Base-by-base conservation (phyloP, 768 basidiomycete genomes). In the Amyloporia xantha region DNA sequence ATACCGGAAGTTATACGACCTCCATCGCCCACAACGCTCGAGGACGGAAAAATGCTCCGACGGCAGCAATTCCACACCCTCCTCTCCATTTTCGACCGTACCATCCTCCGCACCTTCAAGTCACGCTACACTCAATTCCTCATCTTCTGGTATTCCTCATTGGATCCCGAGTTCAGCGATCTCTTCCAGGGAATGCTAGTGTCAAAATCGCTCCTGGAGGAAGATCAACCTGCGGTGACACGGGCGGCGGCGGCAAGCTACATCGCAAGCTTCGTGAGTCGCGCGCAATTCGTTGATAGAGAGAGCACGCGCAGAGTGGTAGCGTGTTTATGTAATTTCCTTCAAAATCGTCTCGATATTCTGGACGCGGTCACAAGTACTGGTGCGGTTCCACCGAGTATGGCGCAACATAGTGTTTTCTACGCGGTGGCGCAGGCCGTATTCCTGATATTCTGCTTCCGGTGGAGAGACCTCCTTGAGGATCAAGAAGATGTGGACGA, bases 71-170 rank as follows among this genome's bases (percentile, higher is more conserved):
- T 98, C 64, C 78, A 88, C 57, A 78, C 86, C 24, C 83, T 99
- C 17, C 80, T 99, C 44, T 82, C 86, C 54, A 91, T 97, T 54
- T 99, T 99, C 60, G 91, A 96, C 64, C 82, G 91, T 35, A 84
- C 84, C 30, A 92, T 99, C 62, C 78, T 99, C 42, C 87, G 84
- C 33, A 98, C 96, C 2, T 96, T 96, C 72, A 93, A 94, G 60
- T 96, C 93, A 0, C 88, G 94, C 33, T 96, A 98, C 66, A 93
- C 92, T 12, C 96, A 98, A 59, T 99, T 99, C 69, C 78, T 99
- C 52, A 60, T 98, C 40, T 99, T 99, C 73, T 96, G 91, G 83
- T 91, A 85, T 61, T 78, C 93, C 19, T 97, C 95, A 0, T 83
- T 95, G 44, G 84, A 92, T 56, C 73, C 86, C 2, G 82, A 90